phyloP scores from a whole-genome alignment of 441 rosid species.

The Isatis lusitanica region DNA sequence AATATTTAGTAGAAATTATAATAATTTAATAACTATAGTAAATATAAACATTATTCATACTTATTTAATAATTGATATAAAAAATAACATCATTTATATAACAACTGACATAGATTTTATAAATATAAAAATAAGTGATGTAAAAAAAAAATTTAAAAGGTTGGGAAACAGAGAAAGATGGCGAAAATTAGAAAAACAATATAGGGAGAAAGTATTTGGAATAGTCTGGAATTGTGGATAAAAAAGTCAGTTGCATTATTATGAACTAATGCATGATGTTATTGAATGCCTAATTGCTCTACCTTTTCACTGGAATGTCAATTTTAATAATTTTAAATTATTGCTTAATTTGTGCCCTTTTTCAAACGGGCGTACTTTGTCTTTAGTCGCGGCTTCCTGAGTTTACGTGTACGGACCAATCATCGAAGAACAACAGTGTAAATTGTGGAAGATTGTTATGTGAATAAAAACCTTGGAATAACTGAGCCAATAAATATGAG shows the following conservation, averaged over 20 bases:
- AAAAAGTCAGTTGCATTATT: background rate
- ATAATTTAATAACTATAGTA: no score
- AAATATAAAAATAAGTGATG: no score
- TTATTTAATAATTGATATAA: no score
- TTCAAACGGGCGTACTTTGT: conserved; percentile 22
- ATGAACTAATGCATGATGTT: background rate
- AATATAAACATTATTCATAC: no score
- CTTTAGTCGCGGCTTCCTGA: conserved; percentile 4
- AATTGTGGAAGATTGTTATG: conserved; percentile 9
- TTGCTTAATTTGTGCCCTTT: background rate
- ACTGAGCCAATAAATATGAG: background rate
- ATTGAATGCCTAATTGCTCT: background rate
- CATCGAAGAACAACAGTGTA: conserved; percentile 8
- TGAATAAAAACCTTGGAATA: conserved; percentile 3
- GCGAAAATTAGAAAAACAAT: no score
- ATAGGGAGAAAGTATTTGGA: no score
- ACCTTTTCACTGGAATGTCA: background rate
- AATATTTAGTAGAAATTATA: no score
- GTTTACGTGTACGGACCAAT: conserved; percentile 19
- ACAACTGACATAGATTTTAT: no score
- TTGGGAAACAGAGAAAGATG: no score
- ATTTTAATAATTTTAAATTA: background rate
- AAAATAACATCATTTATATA: no score
- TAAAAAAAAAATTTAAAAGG: no score
- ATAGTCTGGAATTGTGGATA: background rate